Evolutionary conservation across 1,139 yeast genomes (phyloP), one percentile per base, ranked within the genome.

Genomic region (Zygotorulaspora mrakii): DNA sequence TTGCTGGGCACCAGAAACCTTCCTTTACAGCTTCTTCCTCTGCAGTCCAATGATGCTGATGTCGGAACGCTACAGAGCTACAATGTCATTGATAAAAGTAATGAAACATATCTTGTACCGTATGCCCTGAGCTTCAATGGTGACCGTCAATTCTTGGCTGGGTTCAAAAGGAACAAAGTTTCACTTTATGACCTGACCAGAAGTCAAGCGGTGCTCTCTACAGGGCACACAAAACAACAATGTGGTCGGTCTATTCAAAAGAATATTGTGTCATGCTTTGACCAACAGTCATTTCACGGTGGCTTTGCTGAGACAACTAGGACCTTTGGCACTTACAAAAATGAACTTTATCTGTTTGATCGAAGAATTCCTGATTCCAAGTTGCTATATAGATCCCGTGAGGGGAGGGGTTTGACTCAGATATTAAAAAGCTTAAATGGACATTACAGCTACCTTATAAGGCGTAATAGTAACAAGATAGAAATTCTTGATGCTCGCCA

Each of bases 211-310:
- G 18, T 59, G 4, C 47, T 53, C 53, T 33, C 39, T 11, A 16
- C 40, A n/a, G 39, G 42, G 26, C 22, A 42, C 8, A 42, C 46
- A 17, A 50, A 33, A 29, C 41, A 31, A 22, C 28, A 26, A 12
- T 40, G 47, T 23, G 45, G 50, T 2, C 39, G 33, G 13, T 40
- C 44, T 16, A 24, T 31, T 3, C 43, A 45, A 18, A 56, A 49
- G 30, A 41, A 59, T 3, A 57, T 59, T 9, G 52, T 59, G 9
- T 57, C 64, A 3, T 57, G 63, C 33, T 57, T 58, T 41, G 45
- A 43, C 21, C 33, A 39, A 18, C 35, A 29, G 16, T 33, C 36
- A 10, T 24, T 31, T 21, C 25, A 38, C 6, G 27, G 42, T 17
- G 45, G 31, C 13, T 26, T 39, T 5, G 35, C 30, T 21, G 20